phyloP scores from a whole-genome alignment of 2,329 filamentous ascomycete species.

The Fusarium buharicum region DNA sequence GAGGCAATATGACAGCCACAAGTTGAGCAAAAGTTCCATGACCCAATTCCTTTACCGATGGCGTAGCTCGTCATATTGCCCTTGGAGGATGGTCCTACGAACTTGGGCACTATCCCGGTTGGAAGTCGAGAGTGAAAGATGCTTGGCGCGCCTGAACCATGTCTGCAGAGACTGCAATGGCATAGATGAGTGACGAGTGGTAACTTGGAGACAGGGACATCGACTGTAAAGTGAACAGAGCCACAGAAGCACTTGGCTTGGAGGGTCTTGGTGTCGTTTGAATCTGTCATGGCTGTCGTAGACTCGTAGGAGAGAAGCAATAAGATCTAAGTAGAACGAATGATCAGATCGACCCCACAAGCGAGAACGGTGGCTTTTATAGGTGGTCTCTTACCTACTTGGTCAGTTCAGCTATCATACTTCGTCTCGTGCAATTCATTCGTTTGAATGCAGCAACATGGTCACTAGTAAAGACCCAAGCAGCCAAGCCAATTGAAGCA shows the following conservation, averaged over 20 bases:
- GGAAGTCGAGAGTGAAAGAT: conserved; percentile 56
- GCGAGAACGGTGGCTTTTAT: conserved; percentile 5
- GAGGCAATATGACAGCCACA: conserved; percentile 60
- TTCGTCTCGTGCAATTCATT: conserved; percentile 1
- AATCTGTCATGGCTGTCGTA: conserved; percentile 32
- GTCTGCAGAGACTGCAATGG: conserved; percentile 59
- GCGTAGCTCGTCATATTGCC: conserved; percentile 52
- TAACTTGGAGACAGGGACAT: conserved; percentile 51
- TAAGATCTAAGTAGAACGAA: background rate
- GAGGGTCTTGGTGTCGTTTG: conserved; percentile 48
- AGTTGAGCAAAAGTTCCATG: conserved; percentile 57
- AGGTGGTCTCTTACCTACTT: background rate
- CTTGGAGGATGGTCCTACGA: conserved; percentile 54
- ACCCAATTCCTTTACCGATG: conserved; percentile 44
- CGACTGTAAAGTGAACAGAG: conserved; percentile 55
- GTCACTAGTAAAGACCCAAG: too few relatives aligned
- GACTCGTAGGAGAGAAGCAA: background rate
- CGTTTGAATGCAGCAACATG: background rate
- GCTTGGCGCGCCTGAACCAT: conserved; percentile 54
- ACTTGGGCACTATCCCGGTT: conserved; percentile 49
- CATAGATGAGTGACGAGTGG: conserved; percentile 58
- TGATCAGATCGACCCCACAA: background rate
- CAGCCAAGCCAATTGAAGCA: background rate
- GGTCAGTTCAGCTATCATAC: background rate
- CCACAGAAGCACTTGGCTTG: conserved; percentile 59